Base-by-base conservation (phyloP, 176 grass and related monocot species). In the Cymbopogon citratus region DNA sequence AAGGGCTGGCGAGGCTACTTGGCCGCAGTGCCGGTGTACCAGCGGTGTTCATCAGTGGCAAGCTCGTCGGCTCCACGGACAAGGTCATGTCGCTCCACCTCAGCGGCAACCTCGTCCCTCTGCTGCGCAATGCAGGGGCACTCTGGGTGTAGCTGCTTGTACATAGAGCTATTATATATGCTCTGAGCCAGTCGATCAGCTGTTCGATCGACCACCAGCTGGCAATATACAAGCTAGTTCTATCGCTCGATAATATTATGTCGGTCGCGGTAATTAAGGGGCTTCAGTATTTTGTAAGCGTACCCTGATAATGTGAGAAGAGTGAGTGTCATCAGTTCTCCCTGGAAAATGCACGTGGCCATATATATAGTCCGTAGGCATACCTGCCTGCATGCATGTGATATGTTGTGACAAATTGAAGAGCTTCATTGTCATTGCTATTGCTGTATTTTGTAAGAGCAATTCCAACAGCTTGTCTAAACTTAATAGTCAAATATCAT, bases 11-110 rank as follows among this genome's bases (percentile, higher is more conserved):
- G 2, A 81, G 82, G 77, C 77, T 89, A 39, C 43, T 89, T n/a
- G 82, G 87, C 15, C 87, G 87, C 33, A 85, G 57, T 78, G 77
- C 82, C 4, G 77, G 64, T n/a, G 82, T 89, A 19, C 87, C 87
- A n/a, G 87, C 82, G 1, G 87, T 89, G 41, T 89, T 89, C 77
- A 81, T 85, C 87, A 82, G 82, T 34, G 77, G 87, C 43, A 89
- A 77, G 82, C 82, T 89, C 77, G 82, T 57, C 7, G 87, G 87
- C 0, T 85, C 87, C 41, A 89, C 87, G 3, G 82, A 89, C 71
- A 89, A 81, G 82, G 26, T 89, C 77, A 89, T 89, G 87, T 89
- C 87, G 12, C 82, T 89, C 15, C 87, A 89, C 63, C 82, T 89
- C 64, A 27, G 82, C 43, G 82, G 82, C 63, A 89, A 76, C 54